Conservation (phyloP, 2,329 filamentous ascomycete genomes). For the Lojkania enalia region DNA sequence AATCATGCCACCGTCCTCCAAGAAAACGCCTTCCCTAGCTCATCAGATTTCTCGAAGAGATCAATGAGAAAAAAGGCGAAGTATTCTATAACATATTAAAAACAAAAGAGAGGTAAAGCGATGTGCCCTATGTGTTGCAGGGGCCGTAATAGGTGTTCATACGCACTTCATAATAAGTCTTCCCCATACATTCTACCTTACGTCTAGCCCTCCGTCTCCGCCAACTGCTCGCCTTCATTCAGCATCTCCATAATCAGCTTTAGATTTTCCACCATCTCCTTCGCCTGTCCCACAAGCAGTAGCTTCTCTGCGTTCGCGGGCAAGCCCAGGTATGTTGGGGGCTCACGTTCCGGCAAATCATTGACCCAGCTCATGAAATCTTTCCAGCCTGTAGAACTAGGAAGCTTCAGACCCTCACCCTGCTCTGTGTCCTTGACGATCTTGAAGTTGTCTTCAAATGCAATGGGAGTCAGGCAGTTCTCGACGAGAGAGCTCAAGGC, state of each 20-base stretch:
- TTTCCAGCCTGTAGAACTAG: constrained; percentile 76
- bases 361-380: constrained; percentile 94
- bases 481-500: constrained; percentile 74
- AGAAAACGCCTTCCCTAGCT: too few species aligned
- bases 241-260: constrained; percentile 83
- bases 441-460: constrained; percentile 91
- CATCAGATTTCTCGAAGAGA: too few species aligned
- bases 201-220: constrained; percentile 53
- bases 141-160: too few species aligned
- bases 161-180: too few species aligned
- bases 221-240: constrained; percentile 92
- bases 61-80: neutral
- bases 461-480: constrained; percentile 78
- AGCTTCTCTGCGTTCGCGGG: constrained; percentile 97
- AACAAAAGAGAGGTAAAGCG: neutral
- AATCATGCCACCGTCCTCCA: too few species aligned
- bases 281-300: constrained; percentile 83
- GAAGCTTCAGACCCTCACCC: constrained; percentile 69
- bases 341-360: constrained; percentile 88
- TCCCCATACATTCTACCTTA: too few species aligned
- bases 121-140: constrained; percentile 2
- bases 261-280: constrained; percentile 80
- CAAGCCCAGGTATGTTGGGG: constrained; percentile 89
- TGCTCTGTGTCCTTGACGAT: constrained; percentile 67
- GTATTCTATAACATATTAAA: neutral